phyloP scores from a whole-genome alignment of 2,329 filamentous ascomycete genomes.

The Neonectria neomacrospora region DNA sequence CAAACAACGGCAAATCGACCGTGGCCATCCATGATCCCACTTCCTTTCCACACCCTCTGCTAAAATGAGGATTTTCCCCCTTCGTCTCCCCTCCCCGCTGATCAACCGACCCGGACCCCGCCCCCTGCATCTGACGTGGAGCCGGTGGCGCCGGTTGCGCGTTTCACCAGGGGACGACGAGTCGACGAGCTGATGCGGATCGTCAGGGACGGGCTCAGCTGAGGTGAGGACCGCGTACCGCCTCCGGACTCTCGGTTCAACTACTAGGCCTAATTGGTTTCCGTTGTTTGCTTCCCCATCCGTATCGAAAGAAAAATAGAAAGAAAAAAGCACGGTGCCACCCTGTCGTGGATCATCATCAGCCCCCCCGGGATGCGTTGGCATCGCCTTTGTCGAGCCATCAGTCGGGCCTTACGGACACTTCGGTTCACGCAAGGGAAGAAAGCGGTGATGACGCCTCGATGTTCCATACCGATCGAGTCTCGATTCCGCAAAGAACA shows the following conservation, averaged over 20 bases:
- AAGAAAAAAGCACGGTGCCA: conserved; percentile 1
- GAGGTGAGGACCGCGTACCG: background rate
- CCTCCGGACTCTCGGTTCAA: background rate
- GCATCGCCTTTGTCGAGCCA: background rate
- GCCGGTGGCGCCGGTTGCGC: conserved; percentile 38
- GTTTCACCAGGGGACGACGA: conserved; percentile 36
- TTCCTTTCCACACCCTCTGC: conserved; percentile 7
- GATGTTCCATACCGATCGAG: background rate
- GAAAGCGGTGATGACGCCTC: conserved; percentile 6
- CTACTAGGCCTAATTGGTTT: background rate
- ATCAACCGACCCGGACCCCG: conserved; percentile 18
- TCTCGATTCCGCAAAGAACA: background rate
- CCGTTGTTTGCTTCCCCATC: background rate
- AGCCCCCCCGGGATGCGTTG: conserved; percentile 1
- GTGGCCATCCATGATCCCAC: conserved; percentile 13
- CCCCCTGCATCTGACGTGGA: conserved; percentile 43
- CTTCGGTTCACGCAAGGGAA: background rate
- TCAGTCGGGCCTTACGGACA: background rate
- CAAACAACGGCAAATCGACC: conserved; percentile 26
- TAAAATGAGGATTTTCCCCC: background rate
- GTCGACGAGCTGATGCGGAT: conserved; percentile 31
- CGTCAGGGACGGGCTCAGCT: conserved; percentile 39
- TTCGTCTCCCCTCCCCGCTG: conserved; percentile 13
- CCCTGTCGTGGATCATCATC: background rate
- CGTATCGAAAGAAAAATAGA: background rate